Percentiles rank a stretch among this genome's conserved stretches.
These are phyloP conservation scores for Chlamydomonas reinhardtii DNA, from an alignment of 163 green algal species.

Conservation along the genomic window DNA sequence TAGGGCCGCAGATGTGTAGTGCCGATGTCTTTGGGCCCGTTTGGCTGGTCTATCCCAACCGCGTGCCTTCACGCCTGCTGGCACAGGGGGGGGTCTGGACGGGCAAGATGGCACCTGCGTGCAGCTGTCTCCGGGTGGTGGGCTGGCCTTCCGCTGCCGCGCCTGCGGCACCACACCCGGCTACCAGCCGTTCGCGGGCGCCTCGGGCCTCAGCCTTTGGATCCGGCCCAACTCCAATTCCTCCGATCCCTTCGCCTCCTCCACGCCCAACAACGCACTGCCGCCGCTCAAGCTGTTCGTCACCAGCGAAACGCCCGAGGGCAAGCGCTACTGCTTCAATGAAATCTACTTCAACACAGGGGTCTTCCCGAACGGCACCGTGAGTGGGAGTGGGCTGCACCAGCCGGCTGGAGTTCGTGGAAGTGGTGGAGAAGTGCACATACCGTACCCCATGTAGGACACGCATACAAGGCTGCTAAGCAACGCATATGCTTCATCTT, in stretches of 20 bases:
- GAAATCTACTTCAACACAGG: slow-evolving; percentile 38
- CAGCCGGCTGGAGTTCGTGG: no score
- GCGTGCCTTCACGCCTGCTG: no score
- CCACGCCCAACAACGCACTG: slow-evolving; percentile 33
- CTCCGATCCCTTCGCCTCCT: slow-evolving; percentile 47
- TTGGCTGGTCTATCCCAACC: no score
- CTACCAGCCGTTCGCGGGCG: slow-evolving; percentile 61
- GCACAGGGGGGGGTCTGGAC: slow-evolving; percentile 20
- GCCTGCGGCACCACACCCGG: slow-evolving; percentile 7
- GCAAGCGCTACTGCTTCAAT: slow-evolving; percentile 39
- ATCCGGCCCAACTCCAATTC: slow-evolving; percentile 59
- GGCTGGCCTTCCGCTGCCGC: slow-evolving; percentile 46
- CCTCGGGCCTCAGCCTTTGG: slow-evolving; percentile 51
- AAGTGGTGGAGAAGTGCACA: no score
- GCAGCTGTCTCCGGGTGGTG: slow-evolving; percentile 24
- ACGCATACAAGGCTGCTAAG: no score
- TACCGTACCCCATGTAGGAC: no score
- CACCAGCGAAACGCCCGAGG: background rate
- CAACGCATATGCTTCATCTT: no score
- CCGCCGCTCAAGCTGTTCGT: slow-evolving; percentile 27
- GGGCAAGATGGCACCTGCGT: slow-evolving; percentile 30
- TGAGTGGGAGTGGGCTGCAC: no score
- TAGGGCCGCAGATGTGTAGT: no score
- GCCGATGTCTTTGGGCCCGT: no score
- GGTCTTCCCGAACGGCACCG: no score